Conservation (phyloP, 2,329 filamentous ascomycete genomes). For the Verticillium dahliae region DNA sequence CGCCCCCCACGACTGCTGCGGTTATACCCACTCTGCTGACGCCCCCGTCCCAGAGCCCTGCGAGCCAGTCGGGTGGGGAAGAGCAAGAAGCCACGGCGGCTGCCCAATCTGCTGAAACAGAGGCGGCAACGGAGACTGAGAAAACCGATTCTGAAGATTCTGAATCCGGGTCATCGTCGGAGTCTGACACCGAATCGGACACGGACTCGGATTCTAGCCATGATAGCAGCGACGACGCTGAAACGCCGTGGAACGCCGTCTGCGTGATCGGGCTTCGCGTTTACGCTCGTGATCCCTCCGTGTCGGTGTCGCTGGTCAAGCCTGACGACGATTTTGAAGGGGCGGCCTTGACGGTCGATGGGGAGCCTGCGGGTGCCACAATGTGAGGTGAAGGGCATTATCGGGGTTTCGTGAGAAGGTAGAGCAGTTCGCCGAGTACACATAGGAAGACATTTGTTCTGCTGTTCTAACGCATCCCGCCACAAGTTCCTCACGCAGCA, state of each 20-base stretch:
- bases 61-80: not conserved
- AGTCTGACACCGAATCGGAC: slow-evolving; percentile 1
- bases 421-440: not conserved
- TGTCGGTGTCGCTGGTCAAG: slow-evolving; percentile 26
- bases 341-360: slow-evolving; percentile 18
- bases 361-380: slow-evolving; percentile 21
- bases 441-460: not conserved
- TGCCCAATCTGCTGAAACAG: not conserved
- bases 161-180: slow-evolving; percentile 3
- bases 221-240: slow-evolving; percentile 9
- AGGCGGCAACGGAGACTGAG: not conserved
- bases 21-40: not conserved
- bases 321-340: slow-evolving; percentile 21
- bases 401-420: not conserved
- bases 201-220: slow-evolving; percentile 1
- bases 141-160: slow-evolving; percentile 1
- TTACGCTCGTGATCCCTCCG: slow-evolving; percentile 26
- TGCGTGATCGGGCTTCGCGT: slow-evolving; percentile 32
- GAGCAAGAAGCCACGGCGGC: not conserved
- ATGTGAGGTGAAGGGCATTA: slow-evolving; percentile 11
- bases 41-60: not conserved
- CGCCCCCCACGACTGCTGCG: not conserved
- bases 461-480: too few relatives aligned
- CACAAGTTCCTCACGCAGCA: not conserved
- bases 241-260: slow-evolving; percentile 29